Evolutionary conservation across 208 protist genomes (phyloP).

Genomic region (Leishmania gerbilli): DNA sequence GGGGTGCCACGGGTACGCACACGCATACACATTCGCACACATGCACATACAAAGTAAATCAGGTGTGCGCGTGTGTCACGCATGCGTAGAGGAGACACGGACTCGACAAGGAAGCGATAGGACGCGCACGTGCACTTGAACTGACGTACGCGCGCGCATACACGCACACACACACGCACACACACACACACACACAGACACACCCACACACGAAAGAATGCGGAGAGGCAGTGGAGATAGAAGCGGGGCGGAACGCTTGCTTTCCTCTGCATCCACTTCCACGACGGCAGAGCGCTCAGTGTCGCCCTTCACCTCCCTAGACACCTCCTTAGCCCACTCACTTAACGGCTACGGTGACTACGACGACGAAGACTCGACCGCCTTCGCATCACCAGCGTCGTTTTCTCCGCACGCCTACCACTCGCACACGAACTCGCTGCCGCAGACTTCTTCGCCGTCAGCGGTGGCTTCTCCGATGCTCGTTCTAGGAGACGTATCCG

Average conservation of each 20-base stretch:
- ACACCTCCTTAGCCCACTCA: not conserved
- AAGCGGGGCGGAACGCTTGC: not conserved
- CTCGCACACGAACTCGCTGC: not conserved
- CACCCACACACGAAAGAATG: not conserved
- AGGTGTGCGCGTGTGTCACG: not conserved
- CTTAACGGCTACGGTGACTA: not conserved
- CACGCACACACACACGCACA: not conserved
- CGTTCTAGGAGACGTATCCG: not conserved
- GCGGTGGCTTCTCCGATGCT: not conserved
- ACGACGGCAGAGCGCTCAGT: not conserved
- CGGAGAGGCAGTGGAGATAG: not conserved
- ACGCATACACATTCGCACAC: not conserved
- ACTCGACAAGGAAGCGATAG: not conserved
- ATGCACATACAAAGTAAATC: not conserved
- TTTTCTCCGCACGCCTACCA: not conserved
- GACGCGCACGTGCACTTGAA: not conserved
- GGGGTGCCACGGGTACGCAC: not conserved
- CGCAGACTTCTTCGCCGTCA: not conserved
- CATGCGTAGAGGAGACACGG: not conserved
- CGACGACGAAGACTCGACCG: not conserved
- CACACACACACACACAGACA: not conserved
- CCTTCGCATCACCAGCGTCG: not conserved
- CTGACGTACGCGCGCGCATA: not conserved
- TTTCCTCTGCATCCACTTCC: not conserved
- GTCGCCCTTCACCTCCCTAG: slow-evolving; percentile 7